Evolutionary conservation across 768 basidiomycete genomes (phyloP).

Genomic region (Mycena epipterygia): DNA sequence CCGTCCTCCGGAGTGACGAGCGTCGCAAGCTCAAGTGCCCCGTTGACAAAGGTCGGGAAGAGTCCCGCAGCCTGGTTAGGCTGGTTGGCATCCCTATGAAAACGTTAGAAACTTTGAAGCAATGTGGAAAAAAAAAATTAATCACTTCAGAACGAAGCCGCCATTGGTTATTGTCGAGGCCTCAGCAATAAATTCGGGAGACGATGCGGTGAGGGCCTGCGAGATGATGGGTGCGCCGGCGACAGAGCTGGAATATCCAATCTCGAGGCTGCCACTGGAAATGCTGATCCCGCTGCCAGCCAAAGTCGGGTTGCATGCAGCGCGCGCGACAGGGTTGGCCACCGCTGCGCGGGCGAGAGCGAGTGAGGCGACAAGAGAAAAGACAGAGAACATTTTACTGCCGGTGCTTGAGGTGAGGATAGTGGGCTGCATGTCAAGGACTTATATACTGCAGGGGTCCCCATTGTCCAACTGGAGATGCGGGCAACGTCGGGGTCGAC

Average conservation of each 20-base stretch:
- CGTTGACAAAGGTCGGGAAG: conserved; percentile 12
- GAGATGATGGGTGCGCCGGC: conserved; percentile 25
- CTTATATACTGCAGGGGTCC: conserved; percentile 9
- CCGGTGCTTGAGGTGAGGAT: not conserved
- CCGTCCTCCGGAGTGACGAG: conserved; percentile 28
- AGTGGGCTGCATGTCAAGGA: no score
- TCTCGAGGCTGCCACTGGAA: conserved; percentile 19
- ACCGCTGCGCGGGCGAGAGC: not conserved
- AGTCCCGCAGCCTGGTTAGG: conserved; percentile 6
- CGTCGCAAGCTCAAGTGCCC: conserved; percentile 17
- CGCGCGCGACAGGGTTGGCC: conserved; percentile 26
- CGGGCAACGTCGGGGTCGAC: conserved; percentile 1
- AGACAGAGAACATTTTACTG: conserved; percentile 15
- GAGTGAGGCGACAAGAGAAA: conserved; percentile 14
- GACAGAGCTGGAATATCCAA: conserved; percentile 26
- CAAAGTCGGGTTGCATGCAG: conserved; percentile 26
- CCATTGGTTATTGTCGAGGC: conserved; percentile 9
- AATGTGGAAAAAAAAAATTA: not conserved
- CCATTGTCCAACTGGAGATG: conserved; percentile 6
- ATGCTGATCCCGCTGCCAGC: conserved; percentile 20
- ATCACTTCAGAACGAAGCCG: conserved; percentile 19
- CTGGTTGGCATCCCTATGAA: conserved; percentile 22
- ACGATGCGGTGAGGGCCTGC: not conserved
- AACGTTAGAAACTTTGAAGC: not conserved
- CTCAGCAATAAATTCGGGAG: conserved; percentile 12